Base-by-base conservation (phyloP, 2,329 filamentous ascomycete species). In the Helicocarpus griseus region DNA sequence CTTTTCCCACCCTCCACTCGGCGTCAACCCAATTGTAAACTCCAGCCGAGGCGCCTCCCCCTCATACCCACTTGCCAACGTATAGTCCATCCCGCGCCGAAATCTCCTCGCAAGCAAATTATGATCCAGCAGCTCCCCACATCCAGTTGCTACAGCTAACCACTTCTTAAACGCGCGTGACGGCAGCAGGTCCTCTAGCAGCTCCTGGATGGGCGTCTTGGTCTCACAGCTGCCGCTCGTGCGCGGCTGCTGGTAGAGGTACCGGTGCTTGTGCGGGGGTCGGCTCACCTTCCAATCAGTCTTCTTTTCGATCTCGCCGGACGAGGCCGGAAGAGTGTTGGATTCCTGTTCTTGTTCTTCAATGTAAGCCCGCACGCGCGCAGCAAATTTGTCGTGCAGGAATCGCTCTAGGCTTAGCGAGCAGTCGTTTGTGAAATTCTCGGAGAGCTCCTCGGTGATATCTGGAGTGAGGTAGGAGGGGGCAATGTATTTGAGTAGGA, bases 181-280 rank as follows among this genome's bases (percentile, higher is more conserved):
- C 0, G 93, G 90, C 17, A 98, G 77, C 51, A 97, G 79, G 11
- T 85, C 80, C 57, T 95, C 82, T 9, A 96, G 70, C 7, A 98
- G 76, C 65, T 94, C 87, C 50, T 84, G 81, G 53, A 94, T 77
- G 0, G 87, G 72, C 3, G 56, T 53, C 79, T 13, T 78, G 79
- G 48, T 73, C 53, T 67, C 58, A 59, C 63, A 48, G 57, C 62
- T 53, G 62, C 66, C 39, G 52, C 68, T 56, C 45, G 68, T 56
- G 11, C 58, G 56, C 28, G 72, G 67, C 59, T 89, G 82, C 54
- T 87, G 79, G 69, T 93, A 98, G 2, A 95, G 75, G 67, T 86
- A 98, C 13, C 90, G 87, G 65, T 96, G 89, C 73, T 98, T 98
- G 72, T 98, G 90, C 0, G 93, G 93, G 36, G 93, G 93, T 29